Evolutionary conservation across 805 yeast genomes (phyloP), one percentile per base, ranked within the genome.

Genomic region (Wickerhamiella hasegawae): DNA sequence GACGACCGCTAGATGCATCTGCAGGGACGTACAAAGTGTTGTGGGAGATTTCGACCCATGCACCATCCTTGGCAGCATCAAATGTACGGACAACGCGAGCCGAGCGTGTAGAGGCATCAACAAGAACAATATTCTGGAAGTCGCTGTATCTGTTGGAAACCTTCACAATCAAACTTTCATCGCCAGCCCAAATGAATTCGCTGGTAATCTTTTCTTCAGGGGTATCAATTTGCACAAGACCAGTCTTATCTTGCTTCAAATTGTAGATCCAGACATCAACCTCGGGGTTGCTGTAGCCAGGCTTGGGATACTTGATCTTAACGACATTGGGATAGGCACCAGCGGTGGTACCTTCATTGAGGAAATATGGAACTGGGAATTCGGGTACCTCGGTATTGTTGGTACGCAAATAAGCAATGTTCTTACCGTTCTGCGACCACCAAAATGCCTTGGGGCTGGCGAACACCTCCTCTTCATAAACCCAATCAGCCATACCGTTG

Each of bases 401-500:
- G 25, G 79, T 69, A 38, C 73, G 65, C 45, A 79, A 54, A 41
- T 69, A 76, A 0, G 83, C 67, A 30, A 84, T 51, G 45, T 62
- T 66, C n/a, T 66, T 58, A 10, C 87, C 84, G 28, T 62, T 55
- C 6, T 81, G 81, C 4, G 93, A 76, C 94, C 94, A 84, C 93
- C 93, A 83, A 32, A 82, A 45, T 1, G 85, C 81, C 17, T 65
- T 57, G 45, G 76, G 83, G 18, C 70, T 66, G 24, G 70, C 72
- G 35, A 79, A 66, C 1, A 83, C 90, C 54, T 83, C 95, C 45
- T 83, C 95, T 50, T 84, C 95, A 46, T 83, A 83, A 5, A 82
- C 92, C 95, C 95, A 83, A 51, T 83, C 94, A 0, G 94, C 92
- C 41, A 76, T 75, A 2, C 94, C 95, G 51, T 84, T 78, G 57